Evolutionary conservation across 2,329 filamentous ascomycete species (phyloP), one percentile per base, ranked within the genome.

Genomic region (Calonectria pseudoreteaudii): DNA sequence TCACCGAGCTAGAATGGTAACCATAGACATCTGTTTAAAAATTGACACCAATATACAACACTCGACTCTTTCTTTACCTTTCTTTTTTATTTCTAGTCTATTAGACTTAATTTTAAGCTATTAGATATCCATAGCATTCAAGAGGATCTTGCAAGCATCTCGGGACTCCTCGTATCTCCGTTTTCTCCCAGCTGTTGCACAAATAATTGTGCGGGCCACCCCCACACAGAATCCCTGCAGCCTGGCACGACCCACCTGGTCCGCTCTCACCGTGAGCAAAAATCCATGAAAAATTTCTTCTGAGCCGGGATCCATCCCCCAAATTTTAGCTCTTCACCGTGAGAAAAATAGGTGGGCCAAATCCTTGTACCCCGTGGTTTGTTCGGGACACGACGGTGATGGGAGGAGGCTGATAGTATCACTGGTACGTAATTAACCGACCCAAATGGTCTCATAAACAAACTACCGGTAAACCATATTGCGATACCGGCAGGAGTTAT

Each of bases 121-220:
- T 23, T 47, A n/a, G 9, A 23, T 23, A 23, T 4, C 1, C 44
- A 47, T 47, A 3, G 3, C 44, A n/a, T 47, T 3, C 1, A 6
- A 47, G 44, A 47, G 44, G 44, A 5, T 47, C 44, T 47, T 23
- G n/a, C 52, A 34, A 20, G 5, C 10, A 13, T 26, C 36, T 60
- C 56, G 56, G 56, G 56, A 14, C 23, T n/a, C 11, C 56, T 60
- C 56, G 56, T 60, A 60, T 60, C 56, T 60, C 56, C 56, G 56
- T 60, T 28, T 41, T 36, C 20, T 41, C n/a, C 20, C 44, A 23
- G n/a, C 10, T 11, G 20, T 20, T 41, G 6, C 23, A 26, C 44
- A 47, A 23, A 47, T 8, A 26, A 16, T 26, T 34, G 9, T 34
- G 34, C n/a, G 13, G 26, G 20, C n/a, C 31, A 23, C 56, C 53